Percentiles rank a stretch among this genome's conserved stretches.
Evolutionary conservation across 768 basidiomycete genomes (phyloP).

Genomic region (Collybiopsis confluens): DNA sequence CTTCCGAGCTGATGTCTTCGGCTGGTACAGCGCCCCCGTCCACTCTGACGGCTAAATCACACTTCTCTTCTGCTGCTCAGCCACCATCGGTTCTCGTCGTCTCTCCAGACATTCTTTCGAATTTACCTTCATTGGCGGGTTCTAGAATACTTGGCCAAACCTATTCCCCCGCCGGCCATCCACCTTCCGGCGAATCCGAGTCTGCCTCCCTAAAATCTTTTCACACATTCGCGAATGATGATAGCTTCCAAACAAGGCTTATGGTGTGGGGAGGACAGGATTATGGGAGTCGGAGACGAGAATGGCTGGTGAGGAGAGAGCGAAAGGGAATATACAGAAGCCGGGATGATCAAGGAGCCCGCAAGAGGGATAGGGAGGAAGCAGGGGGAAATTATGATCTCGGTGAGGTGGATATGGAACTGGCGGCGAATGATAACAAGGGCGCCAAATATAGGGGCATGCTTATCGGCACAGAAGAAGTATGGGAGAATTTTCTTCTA

Average conservation of each 20-base stretch:
- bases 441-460: neutral
- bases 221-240: neutral
- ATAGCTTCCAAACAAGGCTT: neutral
- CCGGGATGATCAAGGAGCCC: neutral
- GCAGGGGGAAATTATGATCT: neutral
- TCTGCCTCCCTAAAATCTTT: neutral
- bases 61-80: too few relatives aligned
- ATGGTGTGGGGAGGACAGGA: neutral
- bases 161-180: neutral
- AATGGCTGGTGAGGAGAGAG: conserved; percentile 7
- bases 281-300: neutral
- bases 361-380: neutral
- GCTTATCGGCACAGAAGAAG: neutral
- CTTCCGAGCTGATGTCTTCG: too few relatives aligned
- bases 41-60: neutral
- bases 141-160: too few relatives aligned
- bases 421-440: neutral
- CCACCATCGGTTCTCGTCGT: too few relatives aligned
- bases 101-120: too few relatives aligned
- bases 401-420: neutral
- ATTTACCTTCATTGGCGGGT: too few relatives aligned
- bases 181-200: neutral
- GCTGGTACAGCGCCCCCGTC: neutral
- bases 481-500: conserved; percentile 5
- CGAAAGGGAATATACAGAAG: neutral